Evolutionary conservation across 2,329 filamentous ascomycete species (phyloP).

Genomic region (Hymenoscyphus repandus): DNA sequence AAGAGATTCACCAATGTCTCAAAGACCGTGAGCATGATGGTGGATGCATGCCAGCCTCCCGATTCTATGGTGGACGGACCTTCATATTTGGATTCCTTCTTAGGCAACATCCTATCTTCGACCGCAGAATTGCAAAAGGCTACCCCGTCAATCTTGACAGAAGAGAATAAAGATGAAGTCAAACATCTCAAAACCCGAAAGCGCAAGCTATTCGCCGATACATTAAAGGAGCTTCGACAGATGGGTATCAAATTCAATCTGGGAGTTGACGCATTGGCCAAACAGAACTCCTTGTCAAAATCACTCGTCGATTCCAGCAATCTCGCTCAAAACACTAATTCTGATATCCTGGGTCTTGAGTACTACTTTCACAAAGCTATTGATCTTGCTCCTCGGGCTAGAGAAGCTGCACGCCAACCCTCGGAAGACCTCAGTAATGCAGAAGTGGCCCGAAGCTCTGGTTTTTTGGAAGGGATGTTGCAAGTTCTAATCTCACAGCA

Average conservation of each 20-base stretch:
- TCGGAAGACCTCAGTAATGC: conserved; percentile 79
- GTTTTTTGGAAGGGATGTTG: conserved; percentile 82
- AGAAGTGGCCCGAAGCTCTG: conserved; percentile 73
- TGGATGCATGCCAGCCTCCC: conserved; percentile 50
- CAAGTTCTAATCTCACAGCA: conserved; percentile 60
- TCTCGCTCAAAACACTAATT: conserved; percentile 24
- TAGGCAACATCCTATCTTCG: conserved; percentile 60
- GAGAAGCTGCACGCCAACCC: conserved; percentile 65
- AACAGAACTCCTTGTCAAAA: conserved; percentile 65
- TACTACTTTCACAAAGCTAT: conserved; percentile 76
- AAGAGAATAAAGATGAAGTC: conserved; percentile 78
- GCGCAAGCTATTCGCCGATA: conserved; percentile 84
- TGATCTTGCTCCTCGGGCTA: conserved; percentile 64
- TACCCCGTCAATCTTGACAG: conserved; percentile 73
- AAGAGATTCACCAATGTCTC: conserved; percentile 65
- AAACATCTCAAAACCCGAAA: conserved; percentile 91
- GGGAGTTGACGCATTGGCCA: conserved; percentile 63
- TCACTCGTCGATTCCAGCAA: conserved; percentile 58
- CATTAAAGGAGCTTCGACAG: conserved; percentile 70
- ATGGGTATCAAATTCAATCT: conserved; percentile 91
- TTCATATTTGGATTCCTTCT: conserved; percentile 59
- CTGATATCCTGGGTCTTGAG: conserved; percentile 45
- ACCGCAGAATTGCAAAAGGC: conserved; percentile 74
- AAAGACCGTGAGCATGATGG: conserved; percentile 71
- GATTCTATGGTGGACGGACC: conserved; percentile 50